Evolutionary conservation across 2,329 filamentous ascomycete genomes (phyloP).

Genomic region (Trichoderma sp.): DNA sequence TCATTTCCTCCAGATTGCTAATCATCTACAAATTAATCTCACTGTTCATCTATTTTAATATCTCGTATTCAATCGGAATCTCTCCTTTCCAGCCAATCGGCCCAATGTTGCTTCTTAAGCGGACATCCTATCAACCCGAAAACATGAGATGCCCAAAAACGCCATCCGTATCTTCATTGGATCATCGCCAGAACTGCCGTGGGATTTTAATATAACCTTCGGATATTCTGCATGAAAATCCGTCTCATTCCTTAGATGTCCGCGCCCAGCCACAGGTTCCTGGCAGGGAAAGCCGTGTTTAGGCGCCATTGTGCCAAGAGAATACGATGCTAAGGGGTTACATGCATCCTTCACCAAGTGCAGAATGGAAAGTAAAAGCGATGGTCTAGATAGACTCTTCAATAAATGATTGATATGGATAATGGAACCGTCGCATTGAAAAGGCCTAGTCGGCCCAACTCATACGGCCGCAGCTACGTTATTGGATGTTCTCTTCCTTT

Average conservation of each 20-base stretch:
- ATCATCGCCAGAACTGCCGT: neutral
- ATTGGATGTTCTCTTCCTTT: neutral
- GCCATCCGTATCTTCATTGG: neutral
- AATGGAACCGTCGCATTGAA: neutral
- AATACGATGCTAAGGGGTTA: neutral
- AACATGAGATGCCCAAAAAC: neutral
- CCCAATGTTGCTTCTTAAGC: neutral
- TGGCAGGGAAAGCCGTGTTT: neutral
- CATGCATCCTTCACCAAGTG: neutral
- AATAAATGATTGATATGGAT: neutral
- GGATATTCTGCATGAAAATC: neutral
- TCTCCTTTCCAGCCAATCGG: neutral
- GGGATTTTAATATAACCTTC: neutral
- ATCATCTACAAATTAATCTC: neutral
- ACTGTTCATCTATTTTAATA: neutral
- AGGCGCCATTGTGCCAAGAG: neutral
- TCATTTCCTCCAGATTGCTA: neutral
- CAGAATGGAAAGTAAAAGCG: neutral
- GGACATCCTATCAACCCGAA: neutral
- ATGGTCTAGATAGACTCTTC: neutral
- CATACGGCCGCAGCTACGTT: neutral
- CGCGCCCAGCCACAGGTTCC: neutral
- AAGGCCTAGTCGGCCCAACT: neutral
- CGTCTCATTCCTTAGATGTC: neutral
- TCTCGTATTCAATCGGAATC: neutral